phyloP scores from a whole-genome alignment of 2,329 filamentous ascomycete species.

The Nemania sp. region DNA sequence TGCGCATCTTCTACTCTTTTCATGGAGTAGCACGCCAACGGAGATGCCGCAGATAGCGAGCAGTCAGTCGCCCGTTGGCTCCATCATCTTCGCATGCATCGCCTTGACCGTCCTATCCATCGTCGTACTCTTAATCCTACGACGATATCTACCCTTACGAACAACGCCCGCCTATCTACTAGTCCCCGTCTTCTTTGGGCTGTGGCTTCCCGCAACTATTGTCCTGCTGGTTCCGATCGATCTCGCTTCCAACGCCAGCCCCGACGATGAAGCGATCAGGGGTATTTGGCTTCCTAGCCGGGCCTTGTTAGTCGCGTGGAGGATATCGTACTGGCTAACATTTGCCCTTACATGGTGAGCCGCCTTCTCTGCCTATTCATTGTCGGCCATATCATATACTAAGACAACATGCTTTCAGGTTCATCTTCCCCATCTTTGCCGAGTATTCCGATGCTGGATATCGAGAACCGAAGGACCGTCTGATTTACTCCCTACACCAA shows the following conservation, averaged over 20 bases:
- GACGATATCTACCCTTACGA: conserved; percentile 88
- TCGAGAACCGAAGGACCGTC: conserved; percentile 77
- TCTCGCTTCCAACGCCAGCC: conserved; percentile 80
- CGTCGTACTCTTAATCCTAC: conserved; percentile 79
- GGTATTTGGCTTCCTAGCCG: conserved; percentile 86
- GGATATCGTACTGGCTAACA: conserved; percentile 95
- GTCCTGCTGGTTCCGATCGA: conserved; percentile 94
- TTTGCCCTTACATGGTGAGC: conserved; percentile 87
- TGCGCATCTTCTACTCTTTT: neutral
- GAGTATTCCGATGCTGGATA: conserved; percentile 96
- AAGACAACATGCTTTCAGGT: conserved; percentile 54
- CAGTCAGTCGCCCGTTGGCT: conserved; percentile 70
- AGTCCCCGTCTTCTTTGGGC: conserved; percentile 92
- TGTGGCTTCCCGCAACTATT: conserved; percentile 89
- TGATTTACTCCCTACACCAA: conserved; percentile 81
- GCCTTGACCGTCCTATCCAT: conserved; percentile 74
- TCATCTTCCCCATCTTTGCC: conserved; percentile 87
- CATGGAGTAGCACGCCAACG: conserved; percentile 12
- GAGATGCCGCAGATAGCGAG: conserved; percentile 55
- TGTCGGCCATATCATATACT: conserved; percentile 18
- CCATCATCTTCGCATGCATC: conserved; percentile 74
- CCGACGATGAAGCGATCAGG: conserved; percentile 68
- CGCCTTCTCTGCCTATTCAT: neutral
- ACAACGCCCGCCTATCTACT: conserved; percentile 87
- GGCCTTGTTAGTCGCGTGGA: conserved; percentile 84